These are phyloP conservation scores for Echria macrotheca DNA, from an alignment of 495 filamentous ascomycete genomes.

Conservation along the genomic window DNA sequence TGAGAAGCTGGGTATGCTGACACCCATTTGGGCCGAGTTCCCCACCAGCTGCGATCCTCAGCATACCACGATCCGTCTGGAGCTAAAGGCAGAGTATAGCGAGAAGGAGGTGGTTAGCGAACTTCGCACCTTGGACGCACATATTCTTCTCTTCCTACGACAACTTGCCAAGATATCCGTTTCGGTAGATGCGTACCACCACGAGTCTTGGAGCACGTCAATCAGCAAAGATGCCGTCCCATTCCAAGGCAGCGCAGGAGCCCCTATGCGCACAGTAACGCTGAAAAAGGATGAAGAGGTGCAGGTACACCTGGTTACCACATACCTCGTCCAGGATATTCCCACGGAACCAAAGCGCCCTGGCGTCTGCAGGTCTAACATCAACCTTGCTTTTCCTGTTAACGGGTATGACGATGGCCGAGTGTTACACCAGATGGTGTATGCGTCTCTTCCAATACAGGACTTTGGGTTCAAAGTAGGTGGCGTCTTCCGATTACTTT, in stretches of 20 bases:
- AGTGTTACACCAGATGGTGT: neutral
- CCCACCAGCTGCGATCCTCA: neutral
- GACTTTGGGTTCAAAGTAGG: slow-evolving; percentile 3
- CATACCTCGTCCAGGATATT: neutral
- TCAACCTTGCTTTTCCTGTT: neutral
- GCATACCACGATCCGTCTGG: neutral
- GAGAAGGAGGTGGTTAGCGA: neutral
- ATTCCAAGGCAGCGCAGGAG: neutral
- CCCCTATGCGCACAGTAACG: neutral
- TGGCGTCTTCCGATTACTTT: neutral
- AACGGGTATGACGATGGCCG: neutral
- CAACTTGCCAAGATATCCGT: neutral
- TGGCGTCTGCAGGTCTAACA: neutral
- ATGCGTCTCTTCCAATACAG: slow-evolving; percentile 1
- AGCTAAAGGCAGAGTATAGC: neutral
- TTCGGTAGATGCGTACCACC: neutral
- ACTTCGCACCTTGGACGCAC: neutral
- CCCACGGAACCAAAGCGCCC: neutral
- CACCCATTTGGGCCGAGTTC: slow-evolving; percentile 13
- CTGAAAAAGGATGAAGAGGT: neutral
- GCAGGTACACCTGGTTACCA: neutral
- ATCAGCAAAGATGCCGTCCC: neutral
- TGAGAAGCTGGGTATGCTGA: slow-evolving; percentile 26
- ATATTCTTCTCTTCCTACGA: neutral
- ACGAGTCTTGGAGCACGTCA: neutral